These are phyloP conservation scores for Phytophthora quininea DNA, from an alignment of 352 stramenopile species.

Conservation along the genomic window DNA sequence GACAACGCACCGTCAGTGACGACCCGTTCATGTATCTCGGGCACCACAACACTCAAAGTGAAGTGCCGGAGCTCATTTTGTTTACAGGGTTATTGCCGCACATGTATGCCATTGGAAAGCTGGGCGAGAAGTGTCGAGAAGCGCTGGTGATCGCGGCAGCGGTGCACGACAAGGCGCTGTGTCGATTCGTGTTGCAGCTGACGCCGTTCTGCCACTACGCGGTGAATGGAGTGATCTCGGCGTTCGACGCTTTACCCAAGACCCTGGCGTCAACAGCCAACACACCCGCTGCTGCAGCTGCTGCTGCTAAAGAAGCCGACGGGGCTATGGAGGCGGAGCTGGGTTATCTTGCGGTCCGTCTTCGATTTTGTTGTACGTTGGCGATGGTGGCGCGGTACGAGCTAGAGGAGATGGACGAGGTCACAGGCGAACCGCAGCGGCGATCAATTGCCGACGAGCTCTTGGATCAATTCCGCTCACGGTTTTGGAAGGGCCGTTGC, in stretches of 20 bases:
- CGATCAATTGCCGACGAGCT: conserved; percentile 81
- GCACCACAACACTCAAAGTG: conserved; percentile 47
- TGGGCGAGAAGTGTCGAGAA: conserved; percentile 84
- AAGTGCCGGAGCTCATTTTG: conserved; percentile 80
- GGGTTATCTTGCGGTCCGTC: conserved; percentile 55
- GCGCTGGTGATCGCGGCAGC: conserved; percentile 80
- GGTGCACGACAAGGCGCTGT: conserved; percentile 76
- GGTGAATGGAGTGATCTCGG: conserved; percentile 82
- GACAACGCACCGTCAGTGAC: conserved; percentile 21
- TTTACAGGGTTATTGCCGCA: conserved; percentile 85
- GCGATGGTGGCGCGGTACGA: conserved; percentile 83
- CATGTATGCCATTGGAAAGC: conserved; percentile 84
- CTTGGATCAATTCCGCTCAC: conserved; percentile 67
- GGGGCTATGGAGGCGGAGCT: conserved; percentile 59
- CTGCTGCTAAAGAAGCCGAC: conserved; percentile 24
- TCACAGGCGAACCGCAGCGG: conserved; percentile 41
- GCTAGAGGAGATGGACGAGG: conserved; percentile 53
- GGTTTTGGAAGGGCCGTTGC: conserved; percentile 74
- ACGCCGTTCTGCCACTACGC: conserved; percentile 89
- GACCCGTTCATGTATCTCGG: conserved; percentile 42
- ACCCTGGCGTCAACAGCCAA: conserved; percentile 46
- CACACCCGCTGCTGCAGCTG: conserved; percentile 15
- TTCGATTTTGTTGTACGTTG: conserved; percentile 88
- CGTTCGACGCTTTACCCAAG: conserved; percentile 82
- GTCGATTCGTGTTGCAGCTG: conserved; percentile 83